Conservation (phyloP, 495 filamentous ascomycete genomes). For the Penicillium salamii region DNA sequence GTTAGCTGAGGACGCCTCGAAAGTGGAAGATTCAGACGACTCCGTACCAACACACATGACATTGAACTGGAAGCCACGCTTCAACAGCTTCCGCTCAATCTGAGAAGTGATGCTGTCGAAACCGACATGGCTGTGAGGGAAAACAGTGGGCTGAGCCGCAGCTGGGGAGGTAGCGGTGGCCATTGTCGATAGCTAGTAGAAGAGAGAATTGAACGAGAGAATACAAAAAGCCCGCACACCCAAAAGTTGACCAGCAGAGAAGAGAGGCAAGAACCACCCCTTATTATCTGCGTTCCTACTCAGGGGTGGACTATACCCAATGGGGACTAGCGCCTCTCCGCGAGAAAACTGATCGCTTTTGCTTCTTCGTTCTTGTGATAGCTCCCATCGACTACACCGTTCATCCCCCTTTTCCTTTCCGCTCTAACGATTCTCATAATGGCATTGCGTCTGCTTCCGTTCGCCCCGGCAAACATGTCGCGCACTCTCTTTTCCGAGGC, state of each 20-base stretch:
- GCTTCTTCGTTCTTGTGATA: conserved; percentile 8
- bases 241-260: conserved; percentile 17
- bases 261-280: conserved; percentile 23
- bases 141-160: conserved; percentile 59
- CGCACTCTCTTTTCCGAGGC: conserved; percentile 4
- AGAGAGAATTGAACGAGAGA: conserved; percentile 16
- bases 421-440: conserved; percentile 4
- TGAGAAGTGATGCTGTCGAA: conserved; percentile 98
- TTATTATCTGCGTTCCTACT: conserved; percentile 39
- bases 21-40: conserved; percentile 31
- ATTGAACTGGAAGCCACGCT: conserved; percentile 99
- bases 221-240: conserved; percentile 12
- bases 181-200: conserved; percentile 37
- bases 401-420: not conserved
- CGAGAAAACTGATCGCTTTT: conserved; percentile 20
- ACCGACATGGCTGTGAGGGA: conserved; percentile 95
- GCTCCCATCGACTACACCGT: not conserved
- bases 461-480: conserved; percentile 7
- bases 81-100: conserved; percentile 98
- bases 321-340: conserved; percentile 32
- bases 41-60: conserved; percentile 94
- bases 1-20: not conserved
- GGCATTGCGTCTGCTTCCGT: conserved; percentile 22
- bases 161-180: conserved; percentile 49
- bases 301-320: conserved; percentile 39